A percentile compares a stretch with the other conserved stretches of the same genome.
Conservation (phyloP, 495 filamentous ascomycete species). For the Trichocladium antarcticum region DNA sequence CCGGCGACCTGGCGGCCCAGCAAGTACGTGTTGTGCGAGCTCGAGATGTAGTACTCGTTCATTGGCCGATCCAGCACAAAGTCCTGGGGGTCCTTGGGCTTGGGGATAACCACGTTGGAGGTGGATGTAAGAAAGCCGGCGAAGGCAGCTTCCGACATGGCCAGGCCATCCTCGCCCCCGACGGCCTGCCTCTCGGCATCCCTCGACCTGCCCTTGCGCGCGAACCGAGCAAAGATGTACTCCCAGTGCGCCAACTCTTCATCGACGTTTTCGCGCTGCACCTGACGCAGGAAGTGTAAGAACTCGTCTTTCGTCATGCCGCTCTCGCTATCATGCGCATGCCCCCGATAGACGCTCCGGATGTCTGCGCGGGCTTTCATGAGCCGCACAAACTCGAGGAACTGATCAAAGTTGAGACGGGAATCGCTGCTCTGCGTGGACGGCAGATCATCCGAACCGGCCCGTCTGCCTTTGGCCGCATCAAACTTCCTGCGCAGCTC, state of each 20-base stretch:
- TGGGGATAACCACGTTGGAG: constrained; percentile 52
- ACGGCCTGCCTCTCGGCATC: constrained; percentile 31
- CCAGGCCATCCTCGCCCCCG: constrained; percentile 33
- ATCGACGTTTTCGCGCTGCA: constrained; percentile 66
- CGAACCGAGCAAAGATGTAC: constrained; percentile 60
- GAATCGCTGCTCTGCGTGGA: constrained; percentile 34
- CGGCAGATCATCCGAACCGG: constrained; percentile 7
- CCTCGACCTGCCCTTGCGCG: constrained; percentile 50
- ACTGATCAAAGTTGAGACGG: constrained; percentile 62
- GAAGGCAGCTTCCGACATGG: constrained; percentile 66
- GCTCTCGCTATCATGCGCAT: constrained; percentile 39
- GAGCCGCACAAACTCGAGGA: constrained; percentile 65
- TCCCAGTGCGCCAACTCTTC: constrained; percentile 55
- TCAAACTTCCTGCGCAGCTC: constrained; percentile 66
- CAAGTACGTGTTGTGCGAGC: constrained; percentile 96
- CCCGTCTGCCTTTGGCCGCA: constrained; percentile 48
- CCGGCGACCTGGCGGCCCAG: constrained; percentile 81
- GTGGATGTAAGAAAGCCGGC: constrained; percentile 64
- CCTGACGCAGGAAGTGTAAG: constrained; percentile 56
- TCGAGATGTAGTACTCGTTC: constrained; percentile 97
- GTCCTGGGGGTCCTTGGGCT: constrained; percentile 43
- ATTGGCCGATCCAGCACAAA: constrained; percentile 65
- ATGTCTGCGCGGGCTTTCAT: constrained; percentile 81
- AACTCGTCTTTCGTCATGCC: constrained; percentile 67
- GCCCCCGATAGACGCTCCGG: constrained; percentile 50